Evolutionary conservation across 495 filamentous ascomycete genomes (phyloP), one percentile per base, ranked within the genome.

Genomic region (Cryomyces minteri): DNA sequence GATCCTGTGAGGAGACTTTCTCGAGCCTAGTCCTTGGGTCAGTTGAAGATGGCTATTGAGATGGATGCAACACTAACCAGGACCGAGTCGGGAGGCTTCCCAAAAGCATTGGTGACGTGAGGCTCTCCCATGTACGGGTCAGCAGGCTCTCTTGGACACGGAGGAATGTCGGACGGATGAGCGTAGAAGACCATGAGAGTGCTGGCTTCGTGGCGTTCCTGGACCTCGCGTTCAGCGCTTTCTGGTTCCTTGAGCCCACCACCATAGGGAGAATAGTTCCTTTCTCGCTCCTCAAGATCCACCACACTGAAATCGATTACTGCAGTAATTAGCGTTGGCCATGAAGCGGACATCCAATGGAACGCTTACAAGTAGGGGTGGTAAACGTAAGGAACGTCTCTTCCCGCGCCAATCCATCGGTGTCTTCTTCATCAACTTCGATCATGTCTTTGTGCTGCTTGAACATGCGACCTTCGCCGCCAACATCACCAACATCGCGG

Each of bases 121-220:
- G 62, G 54, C 8, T 61, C 54, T 18, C 61, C 64, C 11, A 59
- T 43, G 36, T 49, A 50, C 6, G 54, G 55, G 36, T 70, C 61
- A 10, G 68, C 58, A 4, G 86, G 84, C 43, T 92, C 88, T 45
- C 78, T 74, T 2, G 88, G 81, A 0, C 79, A 75, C 1, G 75
- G 64, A 4, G 88, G 88, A 48, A 92, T 79, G 53, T 93, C 86
- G 5, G 71, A 71, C 32, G 64, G 59, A 43, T 76, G 76, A 2
- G 79, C 73, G 54, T 94, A 90, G 48, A 86, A 74, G 5, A 79
- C 82, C 76, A 92, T 85, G 32, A 94, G 71, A 28, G 82, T 86
- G n/a, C 68, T 77, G 18, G 68, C 65, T 60, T 93, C 88, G 6
- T 82, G 75, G 43, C 77, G 69, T 31, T 80, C 69, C 56, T 85